phyloP scores from a whole-genome alignment of 2,329 filamentous ascomycete genomes.

The Emergomyces pasteurianus region DNA sequence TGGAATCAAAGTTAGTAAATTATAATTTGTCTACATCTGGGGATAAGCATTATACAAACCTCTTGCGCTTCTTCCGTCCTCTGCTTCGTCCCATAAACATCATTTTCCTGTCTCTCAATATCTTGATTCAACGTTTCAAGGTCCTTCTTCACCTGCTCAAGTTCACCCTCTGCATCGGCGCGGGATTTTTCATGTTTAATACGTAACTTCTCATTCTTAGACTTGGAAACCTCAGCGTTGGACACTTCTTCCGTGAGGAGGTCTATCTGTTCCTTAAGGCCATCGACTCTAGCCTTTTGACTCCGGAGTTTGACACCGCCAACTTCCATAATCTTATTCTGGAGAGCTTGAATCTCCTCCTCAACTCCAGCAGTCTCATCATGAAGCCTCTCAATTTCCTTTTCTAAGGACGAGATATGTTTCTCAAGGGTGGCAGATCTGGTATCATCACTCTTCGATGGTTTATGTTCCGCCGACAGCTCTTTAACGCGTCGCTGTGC shows the following conservation, averaged over 20 bases:
- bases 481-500: conserved; percentile 77
- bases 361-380: conserved; percentile 82
- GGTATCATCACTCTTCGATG: conserved; percentile 66
- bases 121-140: conserved; percentile 68
- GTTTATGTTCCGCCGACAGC: conserved; percentile 65
- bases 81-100: conserved; percentile 59
- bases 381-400: conserved; percentile 67
- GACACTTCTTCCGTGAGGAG: conserved; percentile 72
- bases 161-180: conserved; percentile 65
- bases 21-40: not conserved
- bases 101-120: conserved; percentile 62
- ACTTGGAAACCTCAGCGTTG: conserved; percentile 72
- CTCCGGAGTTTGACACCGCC: conserved; percentile 84
- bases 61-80: conserved; percentile 73
- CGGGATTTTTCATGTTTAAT: conserved; percentile 76
- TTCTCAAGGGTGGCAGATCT: conserved; percentile 63
- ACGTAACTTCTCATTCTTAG: conserved; percentile 88
- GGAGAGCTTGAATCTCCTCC: conserved; percentile 79
- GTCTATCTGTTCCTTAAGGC: conserved; percentile 73
- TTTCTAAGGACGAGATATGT: conserved; percentile 61
- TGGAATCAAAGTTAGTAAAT: conserved; percentile 19
- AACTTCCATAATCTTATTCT: conserved; percentile 97
- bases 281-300: conserved; percentile 84
- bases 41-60: conserved; percentile 22
- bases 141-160: conserved; percentile 59